Base-by-base conservation (phyloP, 2,329 filamentous ascomycete genomes). In the Neoascochyta sp. region DNA sequence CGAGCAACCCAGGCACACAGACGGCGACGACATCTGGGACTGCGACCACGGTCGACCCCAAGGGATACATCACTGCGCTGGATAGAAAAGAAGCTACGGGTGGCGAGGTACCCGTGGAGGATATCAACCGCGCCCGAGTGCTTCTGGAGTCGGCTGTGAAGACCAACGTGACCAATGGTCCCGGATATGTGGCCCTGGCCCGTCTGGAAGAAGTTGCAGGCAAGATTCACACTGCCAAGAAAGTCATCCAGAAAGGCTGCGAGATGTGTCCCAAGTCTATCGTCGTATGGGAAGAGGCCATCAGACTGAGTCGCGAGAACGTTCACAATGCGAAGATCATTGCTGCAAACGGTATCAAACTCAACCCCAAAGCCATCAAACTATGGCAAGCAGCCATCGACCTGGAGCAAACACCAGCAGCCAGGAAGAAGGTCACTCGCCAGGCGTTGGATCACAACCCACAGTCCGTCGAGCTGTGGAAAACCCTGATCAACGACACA, bases 361-460 rank as follows among this genome's bases (percentile, higher is more conserved):
- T 87, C 29, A 96, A 96, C 48, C 83, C 87, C 39, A 79, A 81
- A 33, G 95, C 89, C 0, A 89, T 95, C 7, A 77, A 82, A 43
- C 69, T 98, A 7, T 98, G 92, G 92, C 81, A 94, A 5, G 89
- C 94, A 59, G 93, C 92, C 1, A 95, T 95, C 80, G 86, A 87
- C 43, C 68, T 98, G 14, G 92, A 98, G 62, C 79, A 80, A 6
- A 83, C 95, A 26, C 68, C 79, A 1, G 77, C 82, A 36, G 86
- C 87, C 8, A 94, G 93, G 65, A 96, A 96, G 67, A 81, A 88
- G 55, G 92, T 98, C 6, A 80, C 95, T 18, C 78, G 89, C 32
- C 86, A 93, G 56, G 93, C 92, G 0, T 73, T 98, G 24, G 86
- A 96, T 51, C 83, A 95, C 53, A 85, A 95, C 22, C 89, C 89